phyloP scores from a whole-genome alignment of 2,329 filamentous ascomycete species.

The Helotiales sp. region DNA sequence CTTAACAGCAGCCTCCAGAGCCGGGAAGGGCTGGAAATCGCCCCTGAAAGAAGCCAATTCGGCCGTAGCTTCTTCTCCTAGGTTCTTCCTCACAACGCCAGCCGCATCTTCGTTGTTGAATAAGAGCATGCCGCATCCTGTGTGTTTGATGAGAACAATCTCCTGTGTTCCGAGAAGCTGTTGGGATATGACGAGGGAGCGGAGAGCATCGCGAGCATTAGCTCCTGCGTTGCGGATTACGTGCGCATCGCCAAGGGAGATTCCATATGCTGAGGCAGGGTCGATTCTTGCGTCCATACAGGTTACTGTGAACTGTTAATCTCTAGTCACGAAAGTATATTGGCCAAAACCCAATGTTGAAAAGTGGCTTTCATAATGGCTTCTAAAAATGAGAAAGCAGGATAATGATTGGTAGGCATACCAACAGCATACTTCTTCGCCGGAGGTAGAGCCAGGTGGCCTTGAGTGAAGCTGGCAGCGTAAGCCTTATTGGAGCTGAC shows the following conservation, averaged over 20 bases:
- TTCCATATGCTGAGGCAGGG: conserved; percentile 70
- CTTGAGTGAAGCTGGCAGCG: conserved; percentile 65
- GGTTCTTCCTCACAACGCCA: conserved; percentile 61
- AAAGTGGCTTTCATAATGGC: not conserved
- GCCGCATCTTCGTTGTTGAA: conserved; percentile 65
- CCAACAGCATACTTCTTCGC: conserved; percentile 70
- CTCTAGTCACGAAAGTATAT: not conserved
- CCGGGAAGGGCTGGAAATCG: conserved; percentile 53
- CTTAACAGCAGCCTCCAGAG: conserved; percentile 66
- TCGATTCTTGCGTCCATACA: conserved; percentile 84
- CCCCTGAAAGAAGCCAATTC: conserved; percentile 43
- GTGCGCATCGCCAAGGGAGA: conserved; percentile 77
- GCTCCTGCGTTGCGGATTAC: conserved; percentile 77
- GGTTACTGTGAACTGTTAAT: conserved; percentile 55
- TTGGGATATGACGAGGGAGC: conserved; percentile 78
- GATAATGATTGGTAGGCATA: conserved; percentile 45
- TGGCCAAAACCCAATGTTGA: not conserved
- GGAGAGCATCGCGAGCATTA: conserved; percentile 69
- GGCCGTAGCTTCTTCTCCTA: conserved; percentile 51
- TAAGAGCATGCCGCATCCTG: conserved; percentile 74
- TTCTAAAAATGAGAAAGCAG: not conserved
- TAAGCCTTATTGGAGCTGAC: conserved; percentile 62
- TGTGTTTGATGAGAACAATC: conserved; percentile 59
- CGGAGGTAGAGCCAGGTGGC: conserved; percentile 69
- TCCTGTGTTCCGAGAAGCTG: conserved; percentile 79